Conservation (phyloP, 306 rosid species). For the Begonia peltatifolia region DNA sequence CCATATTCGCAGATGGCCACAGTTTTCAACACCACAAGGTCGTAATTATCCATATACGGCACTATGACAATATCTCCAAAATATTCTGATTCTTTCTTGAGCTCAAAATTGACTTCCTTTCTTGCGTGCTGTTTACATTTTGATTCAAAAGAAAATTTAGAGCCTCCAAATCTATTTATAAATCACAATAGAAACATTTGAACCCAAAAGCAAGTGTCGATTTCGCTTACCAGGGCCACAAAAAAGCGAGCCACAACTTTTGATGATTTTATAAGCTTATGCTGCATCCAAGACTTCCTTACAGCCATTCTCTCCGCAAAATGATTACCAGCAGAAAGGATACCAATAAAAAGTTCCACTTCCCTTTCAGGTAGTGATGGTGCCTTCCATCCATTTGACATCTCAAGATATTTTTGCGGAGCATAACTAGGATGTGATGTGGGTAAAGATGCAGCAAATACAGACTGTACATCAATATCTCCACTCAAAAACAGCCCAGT, state of each 20-base stretch:
- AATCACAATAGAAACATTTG: not conserved
- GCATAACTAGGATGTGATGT: conserved; percentile 64
- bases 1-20: conserved; percentile 93
- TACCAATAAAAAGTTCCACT: conserved; percentile 64
- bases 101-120: conserved; percentile 54
- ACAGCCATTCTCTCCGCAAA: conserved; percentile 92
- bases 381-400: conserved; percentile 58
- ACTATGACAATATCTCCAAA: conserved; percentile 89
- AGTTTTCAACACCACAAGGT: conserved; percentile 90
- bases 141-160: conserved; percentile 10
- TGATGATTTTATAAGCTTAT: conserved; percentile 56
- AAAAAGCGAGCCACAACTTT: conserved; percentile 79
- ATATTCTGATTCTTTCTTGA: conserved; percentile 82
- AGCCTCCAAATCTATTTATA: conserved; percentile 2
- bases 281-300: conserved; percentile 96
- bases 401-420: conserved; percentile 66
- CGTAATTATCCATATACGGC: conserved; percentile 95
- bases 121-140: conserved; percentile 46
- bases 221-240: conserved; percentile 68
- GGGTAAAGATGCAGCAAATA: conserved; percentile 81
- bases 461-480: conserved; percentile 58
- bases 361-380: conserved; percentile 36
- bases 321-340: conserved; percentile 98
- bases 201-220: too few species aligned
- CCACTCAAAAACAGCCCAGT: conserved; percentile 68